A percentile compares a stretch with the other conserved stretches of the same genome.
Conservation (phyloP, 2,329 filamentous ascomycete genomes). For the Neophaeococcomyces aloes region DNA sequence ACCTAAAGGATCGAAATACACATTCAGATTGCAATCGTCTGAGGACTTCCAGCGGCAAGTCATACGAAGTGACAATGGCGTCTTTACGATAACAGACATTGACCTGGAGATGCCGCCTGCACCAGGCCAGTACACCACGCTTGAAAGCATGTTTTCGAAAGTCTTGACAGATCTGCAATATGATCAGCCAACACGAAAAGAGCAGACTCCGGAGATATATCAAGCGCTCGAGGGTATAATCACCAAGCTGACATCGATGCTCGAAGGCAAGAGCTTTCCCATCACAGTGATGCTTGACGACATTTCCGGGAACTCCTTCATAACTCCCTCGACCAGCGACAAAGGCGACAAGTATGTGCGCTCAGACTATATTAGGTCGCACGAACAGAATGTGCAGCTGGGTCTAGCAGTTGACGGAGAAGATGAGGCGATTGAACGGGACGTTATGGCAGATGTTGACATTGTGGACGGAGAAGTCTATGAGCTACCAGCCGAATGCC, state of each 20-base stretch:
- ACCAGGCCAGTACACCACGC: constrained; percentile 81
- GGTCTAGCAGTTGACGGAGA: constrained; percentile 51
- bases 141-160: constrained; percentile 74
- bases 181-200: constrained; percentile 73
- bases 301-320: constrained; percentile 90
- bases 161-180: constrained; percentile 70
- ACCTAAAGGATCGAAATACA: constrained; percentile 74
- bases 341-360: constrained; percentile 85
- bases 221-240: constrained; percentile 70
- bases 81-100: constrained; percentile 78
- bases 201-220: constrained; percentile 65
- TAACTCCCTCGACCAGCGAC: constrained; percentile 66
- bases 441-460: constrained; percentile 56
- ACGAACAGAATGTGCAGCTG: constrained; percentile 76
- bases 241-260: constrained; percentile 61
- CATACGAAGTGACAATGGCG: constrained; percentile 80
- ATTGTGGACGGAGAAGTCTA: constrained; percentile 90
- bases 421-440: constrained; percentile 25
- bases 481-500: constrained; percentile 81
- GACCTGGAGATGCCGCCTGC: constrained; percentile 89
- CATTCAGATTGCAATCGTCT: constrained; percentile 62
- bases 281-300: constrained; percentile 86
- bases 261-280: constrained; percentile 66
- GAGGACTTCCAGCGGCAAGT: constrained; percentile 76
- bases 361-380: constrained; percentile 68